phyloP scores from a whole-genome alignment of 805 yeast species.

The Henningerozyma blattae region DNA sequence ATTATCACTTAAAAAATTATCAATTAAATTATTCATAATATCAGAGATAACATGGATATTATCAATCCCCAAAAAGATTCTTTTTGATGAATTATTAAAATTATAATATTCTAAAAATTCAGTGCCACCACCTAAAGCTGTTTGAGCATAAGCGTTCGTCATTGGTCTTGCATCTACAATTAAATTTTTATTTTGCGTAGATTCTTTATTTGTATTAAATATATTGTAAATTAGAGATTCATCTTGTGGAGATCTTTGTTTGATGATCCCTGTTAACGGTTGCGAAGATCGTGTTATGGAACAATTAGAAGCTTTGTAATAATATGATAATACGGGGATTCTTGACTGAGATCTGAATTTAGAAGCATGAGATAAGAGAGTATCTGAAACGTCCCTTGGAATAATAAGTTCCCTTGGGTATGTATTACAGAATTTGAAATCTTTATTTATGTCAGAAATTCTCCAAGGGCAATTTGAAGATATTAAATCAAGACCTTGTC shows the following conservation, averaged over 20 bases:
- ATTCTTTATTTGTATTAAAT: conserved; percentile 31
- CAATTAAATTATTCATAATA: conserved; percentile 50
- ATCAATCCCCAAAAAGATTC: conserved; percentile 80
- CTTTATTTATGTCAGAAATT: conserved; percentile 46
- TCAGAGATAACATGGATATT: conserved; percentile 94
- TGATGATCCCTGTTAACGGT: conserved; percentile 84
- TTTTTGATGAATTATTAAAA: conserved; percentile 37
- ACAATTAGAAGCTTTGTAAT: conserved; percentile 55
- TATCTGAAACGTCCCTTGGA: conserved; percentile 72
- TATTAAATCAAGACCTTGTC: conserved; percentile 49
- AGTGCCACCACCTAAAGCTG: conserved; percentile 96
- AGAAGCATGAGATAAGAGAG: conserved; percentile 70
- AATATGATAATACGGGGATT: conserved; percentile 73
- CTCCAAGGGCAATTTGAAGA: conserved; percentile 47
- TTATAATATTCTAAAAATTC: conserved; percentile 84
- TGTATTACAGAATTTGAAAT: conserved; percentile 57
- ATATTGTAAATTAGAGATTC: conserved; percentile 70
- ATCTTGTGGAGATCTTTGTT: conserved; percentile 81
- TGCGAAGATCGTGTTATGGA: conserved; percentile 84
- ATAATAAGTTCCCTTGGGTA: conserved; percentile 63
- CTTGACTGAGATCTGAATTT: conserved; percentile 78
- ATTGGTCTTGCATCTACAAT: conserved; percentile 88
- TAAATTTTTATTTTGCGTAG: conserved; percentile 33
- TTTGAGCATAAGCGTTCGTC: conserved; percentile 92
- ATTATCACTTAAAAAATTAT: conserved; percentile 47